These are phyloP conservation scores for Phytophthora pluvialis DNA, from an alignment of 352 stramenopile genomes.

Conservation along the genomic window DNA sequence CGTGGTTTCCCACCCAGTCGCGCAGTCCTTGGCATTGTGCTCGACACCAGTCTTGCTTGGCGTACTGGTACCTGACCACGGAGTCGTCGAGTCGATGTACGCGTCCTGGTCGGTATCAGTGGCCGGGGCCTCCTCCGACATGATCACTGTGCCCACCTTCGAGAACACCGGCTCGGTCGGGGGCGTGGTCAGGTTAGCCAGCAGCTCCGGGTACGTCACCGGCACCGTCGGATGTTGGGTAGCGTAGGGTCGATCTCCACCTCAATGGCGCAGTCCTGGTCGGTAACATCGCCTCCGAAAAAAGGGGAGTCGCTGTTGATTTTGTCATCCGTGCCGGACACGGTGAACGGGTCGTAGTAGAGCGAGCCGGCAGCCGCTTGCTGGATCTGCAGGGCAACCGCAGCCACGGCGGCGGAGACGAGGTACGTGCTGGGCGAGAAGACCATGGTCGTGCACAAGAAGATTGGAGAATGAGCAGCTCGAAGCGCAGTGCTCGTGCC, in stretches of 20 bases:
- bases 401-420: slow-evolving; percentile 14
- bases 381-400: slow-evolving; percentile 32
- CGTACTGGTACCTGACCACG: not conserved
- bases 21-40: slow-evolving; percentile 21
- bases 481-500: not conserved
- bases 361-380: slow-evolving; percentile 19
- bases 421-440: slow-evolving; percentile 29
- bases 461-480: slow-evolving; percentile 20
- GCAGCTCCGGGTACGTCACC: slow-evolving; percentile 18
- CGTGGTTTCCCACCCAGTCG: slow-evolving; percentile 23
- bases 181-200: slow-evolving; percentile 23
- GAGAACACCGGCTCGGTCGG: slow-evolving; percentile 25
- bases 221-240: slow-evolving; percentile 28
- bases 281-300: slow-evolving; percentile 14
- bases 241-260: slow-evolving; percentile 32
- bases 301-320: slow-evolving; percentile 18
- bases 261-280: slow-evolving; percentile 18
- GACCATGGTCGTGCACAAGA: slow-evolving; percentile 15
- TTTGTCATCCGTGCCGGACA: slow-evolving; percentile 8
- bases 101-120: slow-evolving; percentile 19
- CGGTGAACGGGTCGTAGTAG: slow-evolving; percentile 22
- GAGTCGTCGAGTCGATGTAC: slow-evolving; percentile 21
- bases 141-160: slow-evolving; percentile 30
- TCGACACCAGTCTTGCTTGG: slow-evolving; percentile 5
- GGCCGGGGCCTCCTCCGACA: slow-evolving; percentile 23